Conservation (phyloP, 2,329 filamentous ascomycete genomes). For the Dendrostoma leiphaemia region DNA sequence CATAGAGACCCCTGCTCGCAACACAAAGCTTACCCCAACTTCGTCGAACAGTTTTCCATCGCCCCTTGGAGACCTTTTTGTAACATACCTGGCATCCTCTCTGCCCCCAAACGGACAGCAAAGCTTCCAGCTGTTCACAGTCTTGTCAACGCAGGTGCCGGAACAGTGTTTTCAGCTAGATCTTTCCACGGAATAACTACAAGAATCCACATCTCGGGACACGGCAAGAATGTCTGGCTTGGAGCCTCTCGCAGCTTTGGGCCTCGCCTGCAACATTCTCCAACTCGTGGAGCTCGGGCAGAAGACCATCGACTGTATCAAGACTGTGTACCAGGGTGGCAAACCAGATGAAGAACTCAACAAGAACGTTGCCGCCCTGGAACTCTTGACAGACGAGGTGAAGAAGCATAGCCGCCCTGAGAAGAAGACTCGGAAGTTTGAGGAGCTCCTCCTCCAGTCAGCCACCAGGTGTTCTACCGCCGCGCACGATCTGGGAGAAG, state of each 20-base stretch:
- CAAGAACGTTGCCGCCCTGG: neutral
- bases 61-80: too few relatives aligned
- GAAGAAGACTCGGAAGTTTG: neutral
- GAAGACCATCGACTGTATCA: neutral
- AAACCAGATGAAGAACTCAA: neutral
- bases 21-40: too few relatives aligned
- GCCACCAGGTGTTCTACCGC: neutral
- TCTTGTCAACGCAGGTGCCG: too few relatives aligned
- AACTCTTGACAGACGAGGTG: neutral
- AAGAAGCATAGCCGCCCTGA: neutral
- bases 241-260: neutral
- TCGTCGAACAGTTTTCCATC: too few relatives aligned
- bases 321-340: neutral
- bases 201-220: too few relatives aligned
- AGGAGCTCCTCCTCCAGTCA: neutral
- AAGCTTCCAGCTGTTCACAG: too few relatives aligned
- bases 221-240: slow-evolving; percentile 13
- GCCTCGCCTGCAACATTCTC: slow-evolving; percentile 1
- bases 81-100: too few relatives aligned
- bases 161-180: too few relatives aligned
- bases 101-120: too few relatives aligned
- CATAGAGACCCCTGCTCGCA: too few relatives aligned
- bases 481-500: neutral
- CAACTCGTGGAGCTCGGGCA: neutral
- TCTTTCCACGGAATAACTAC: too few relatives aligned